phyloP scores from a whole-genome alignment of 352 stramenopile species.

The Plasmopara halstedii region DNA sequence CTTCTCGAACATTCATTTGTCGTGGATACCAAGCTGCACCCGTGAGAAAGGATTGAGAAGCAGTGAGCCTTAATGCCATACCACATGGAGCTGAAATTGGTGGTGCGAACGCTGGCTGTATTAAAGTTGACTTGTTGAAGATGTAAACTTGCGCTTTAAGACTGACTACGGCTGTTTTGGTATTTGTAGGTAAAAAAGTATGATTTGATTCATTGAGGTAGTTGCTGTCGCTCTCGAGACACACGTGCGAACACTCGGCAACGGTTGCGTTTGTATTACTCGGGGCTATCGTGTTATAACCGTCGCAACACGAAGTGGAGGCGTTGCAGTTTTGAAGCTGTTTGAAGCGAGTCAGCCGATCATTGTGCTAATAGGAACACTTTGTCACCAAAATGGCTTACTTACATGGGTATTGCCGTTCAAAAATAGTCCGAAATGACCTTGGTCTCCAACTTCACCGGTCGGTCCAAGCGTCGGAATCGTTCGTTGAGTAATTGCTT shows the following conservation, averaged over 20 bases:
- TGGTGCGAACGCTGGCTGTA: slow-evolving; percentile 13
- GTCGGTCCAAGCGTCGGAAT: slow-evolving; percentile 64
- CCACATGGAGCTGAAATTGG: slow-evolving; percentile 50
- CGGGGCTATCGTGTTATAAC: slow-evolving; percentile 17
- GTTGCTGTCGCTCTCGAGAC: slow-evolving; percentile 37
- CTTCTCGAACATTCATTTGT: slow-evolving; percentile 6
- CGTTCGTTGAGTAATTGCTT: slow-evolving; percentile 22
- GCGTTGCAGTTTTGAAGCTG: slow-evolving; percentile 89
- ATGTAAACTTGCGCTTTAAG: slow-evolving; percentile 39
- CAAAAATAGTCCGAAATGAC: slow-evolving; percentile 84
- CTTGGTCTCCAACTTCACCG: slow-evolving; percentile 82
- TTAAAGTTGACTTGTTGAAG: slow-evolving; percentile 5
- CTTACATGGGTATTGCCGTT: slow-evolving; percentile 78
- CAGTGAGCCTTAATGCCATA: slow-evolving; percentile 68
- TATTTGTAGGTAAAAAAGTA: slow-evolving; percentile 39
- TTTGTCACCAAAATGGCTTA: background rate
- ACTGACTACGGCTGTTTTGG: slow-evolving; percentile 24
- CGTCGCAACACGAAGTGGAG: slow-evolving; percentile 80
- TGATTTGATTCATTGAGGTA: slow-evolving; percentile 25
- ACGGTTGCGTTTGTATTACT: slow-evolving; percentile 10
- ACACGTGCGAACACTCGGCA: slow-evolving; percentile 28
- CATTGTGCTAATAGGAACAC: background rate
- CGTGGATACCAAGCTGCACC: slow-evolving; percentile 89
- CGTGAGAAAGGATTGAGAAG: slow-evolving; percentile 55
- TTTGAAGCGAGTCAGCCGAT: background rate